Percentiles rank a stretch among this genome's conserved stretches.
These are phyloP conservation scores for Diacronema lutheri DNA, from an alignment of 78 protist genomes.

Conservation along the genomic window DNA sequence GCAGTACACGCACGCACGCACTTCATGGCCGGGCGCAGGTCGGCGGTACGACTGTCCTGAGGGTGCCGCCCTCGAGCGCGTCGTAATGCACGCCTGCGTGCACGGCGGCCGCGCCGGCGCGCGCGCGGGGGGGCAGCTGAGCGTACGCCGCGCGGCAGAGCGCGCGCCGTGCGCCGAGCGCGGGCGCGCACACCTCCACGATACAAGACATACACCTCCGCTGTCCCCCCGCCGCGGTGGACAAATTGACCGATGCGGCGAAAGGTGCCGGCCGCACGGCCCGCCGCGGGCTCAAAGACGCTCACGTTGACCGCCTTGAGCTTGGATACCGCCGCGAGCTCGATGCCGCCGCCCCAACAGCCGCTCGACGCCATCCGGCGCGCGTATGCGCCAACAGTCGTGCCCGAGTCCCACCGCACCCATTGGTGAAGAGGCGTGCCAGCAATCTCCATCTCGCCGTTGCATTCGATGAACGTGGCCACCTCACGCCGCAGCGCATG, in stretches of 20 bases:
- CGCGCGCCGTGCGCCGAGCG: too few relatives aligned
- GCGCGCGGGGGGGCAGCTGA: not conserved
- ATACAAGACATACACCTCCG: not conserved
- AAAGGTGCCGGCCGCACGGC: not conserved
- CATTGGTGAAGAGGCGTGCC: not conserved
- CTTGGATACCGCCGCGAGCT: slow-evolving; percentile 12
- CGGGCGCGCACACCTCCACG: not conserved
- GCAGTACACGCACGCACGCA: too few relatives aligned
- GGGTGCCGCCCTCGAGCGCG: not conserved
- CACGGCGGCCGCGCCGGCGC: too few relatives aligned
- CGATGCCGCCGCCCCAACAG: slow-evolving; percentile 34
- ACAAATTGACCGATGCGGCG: slow-evolving; percentile 14
- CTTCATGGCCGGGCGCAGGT: too few relatives aligned
- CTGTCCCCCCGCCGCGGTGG: not conserved
- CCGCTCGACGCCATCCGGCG: not conserved
- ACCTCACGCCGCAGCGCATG: not conserved
- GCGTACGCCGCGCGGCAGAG: not conserved
- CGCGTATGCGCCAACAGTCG: not conserved
- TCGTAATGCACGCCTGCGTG: not conserved
- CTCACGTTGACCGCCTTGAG: not conserved
- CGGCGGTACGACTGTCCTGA: too few relatives aligned
- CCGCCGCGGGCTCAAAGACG: not conserved
- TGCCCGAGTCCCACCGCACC: slow-evolving; percentile 18
- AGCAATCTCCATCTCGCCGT: not conserved
- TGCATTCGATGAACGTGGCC: not conserved